Conservation (phyloP, 1,139 yeast genomes). For the Geotrichum carabidarum region DNA sequence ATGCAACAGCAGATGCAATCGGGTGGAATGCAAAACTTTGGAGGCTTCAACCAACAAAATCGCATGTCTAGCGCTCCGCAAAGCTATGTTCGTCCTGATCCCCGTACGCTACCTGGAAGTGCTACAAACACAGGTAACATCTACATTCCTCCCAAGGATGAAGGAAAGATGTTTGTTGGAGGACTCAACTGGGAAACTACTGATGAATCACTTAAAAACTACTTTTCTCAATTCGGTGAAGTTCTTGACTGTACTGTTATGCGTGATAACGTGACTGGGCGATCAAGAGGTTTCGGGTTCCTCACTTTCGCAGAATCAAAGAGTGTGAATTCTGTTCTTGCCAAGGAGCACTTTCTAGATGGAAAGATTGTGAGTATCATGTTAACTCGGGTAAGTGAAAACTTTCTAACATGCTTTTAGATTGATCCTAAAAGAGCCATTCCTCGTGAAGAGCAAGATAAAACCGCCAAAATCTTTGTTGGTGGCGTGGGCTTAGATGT, state of each 20-base stretch:
- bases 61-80: neutral
- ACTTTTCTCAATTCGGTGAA: constrained; percentile 86
- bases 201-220: constrained; percentile 67
- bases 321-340: constrained; percentile 83
- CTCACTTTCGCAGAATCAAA: constrained; percentile 77
- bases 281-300: constrained; percentile 96
- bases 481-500: constrained; percentile 98
- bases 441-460: constrained; percentile 96
- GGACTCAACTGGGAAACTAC: constrained; percentile 98
- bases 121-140: constrained; percentile 37
- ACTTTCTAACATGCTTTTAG: constrained; percentile 3
- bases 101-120: constrained; percentile 17
- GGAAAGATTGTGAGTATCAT: constrained; percentile 60
- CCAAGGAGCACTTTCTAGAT: constrained; percentile 83
- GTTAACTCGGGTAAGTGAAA: neutral
- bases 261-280: constrained; percentile 86
- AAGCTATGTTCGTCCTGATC: constrained; percentile 12
- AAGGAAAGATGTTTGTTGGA: constrained; percentile 95
- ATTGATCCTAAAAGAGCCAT: constrained; percentile 98
- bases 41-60: neutral
- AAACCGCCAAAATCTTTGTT: constrained; percentile 93
- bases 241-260: constrained; percentile 86
- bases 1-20: constrained; percentile 22
- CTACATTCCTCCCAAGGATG: constrained; percentile 42
- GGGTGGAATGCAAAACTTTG: neutral